phyloP scores from a whole-genome alignment of 2,329 filamentous ascomycete species.

The Colletotrichum salicis region DNA sequence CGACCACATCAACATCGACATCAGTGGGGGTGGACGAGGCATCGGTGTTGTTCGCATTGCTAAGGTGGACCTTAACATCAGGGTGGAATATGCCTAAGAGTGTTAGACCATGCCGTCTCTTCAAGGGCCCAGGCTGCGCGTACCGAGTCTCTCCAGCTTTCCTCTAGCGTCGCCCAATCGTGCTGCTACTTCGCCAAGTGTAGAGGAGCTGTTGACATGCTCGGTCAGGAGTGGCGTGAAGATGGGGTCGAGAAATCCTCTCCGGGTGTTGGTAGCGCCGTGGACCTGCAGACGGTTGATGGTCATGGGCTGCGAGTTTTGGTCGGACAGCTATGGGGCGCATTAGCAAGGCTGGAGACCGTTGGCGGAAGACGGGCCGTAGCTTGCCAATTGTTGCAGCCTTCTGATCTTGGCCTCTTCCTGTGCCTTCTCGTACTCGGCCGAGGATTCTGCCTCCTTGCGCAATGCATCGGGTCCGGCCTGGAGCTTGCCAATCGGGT shows the following conservation, averaged over 20 bases:
- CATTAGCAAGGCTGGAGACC: conserved; percentile 6
- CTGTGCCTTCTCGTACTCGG: conserved; percentile 48
- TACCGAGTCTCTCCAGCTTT: conserved; percentile 85
- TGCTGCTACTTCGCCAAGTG: conserved; percentile 80
- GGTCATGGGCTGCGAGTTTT: conserved; percentile 72
- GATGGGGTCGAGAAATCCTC: conserved; percentile 82
- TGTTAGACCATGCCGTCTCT: conserved; percentile 40
- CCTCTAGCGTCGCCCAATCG: conserved; percentile 76
- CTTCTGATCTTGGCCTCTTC: conserved; percentile 53
- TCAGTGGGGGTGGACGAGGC: conserved; percentile 79
- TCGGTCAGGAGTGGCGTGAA: conserved; percentile 81
- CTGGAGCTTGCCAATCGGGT: conserved; percentile 53
- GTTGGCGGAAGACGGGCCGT: not conserved
- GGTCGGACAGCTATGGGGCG: conserved; percentile 26
- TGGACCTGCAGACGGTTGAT: conserved; percentile 87
- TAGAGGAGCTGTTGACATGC: conserved; percentile 75
- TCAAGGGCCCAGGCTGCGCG: conserved; percentile 37
- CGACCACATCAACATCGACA: conserved; percentile 83
- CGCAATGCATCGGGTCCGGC: conserved; percentile 50
- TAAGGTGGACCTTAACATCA: conserved; percentile 83
- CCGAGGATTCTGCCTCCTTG: conserved; percentile 50
- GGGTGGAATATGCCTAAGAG: conserved; percentile 84
- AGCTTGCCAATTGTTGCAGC: conserved; percentile 49
- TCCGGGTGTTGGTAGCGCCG: conserved; percentile 84
- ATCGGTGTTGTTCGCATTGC: conserved; percentile 76